Evolutionary conservation across 176 grass and related monocot species (phyloP).

Genomic region (Pharus latifolius): DNA sequence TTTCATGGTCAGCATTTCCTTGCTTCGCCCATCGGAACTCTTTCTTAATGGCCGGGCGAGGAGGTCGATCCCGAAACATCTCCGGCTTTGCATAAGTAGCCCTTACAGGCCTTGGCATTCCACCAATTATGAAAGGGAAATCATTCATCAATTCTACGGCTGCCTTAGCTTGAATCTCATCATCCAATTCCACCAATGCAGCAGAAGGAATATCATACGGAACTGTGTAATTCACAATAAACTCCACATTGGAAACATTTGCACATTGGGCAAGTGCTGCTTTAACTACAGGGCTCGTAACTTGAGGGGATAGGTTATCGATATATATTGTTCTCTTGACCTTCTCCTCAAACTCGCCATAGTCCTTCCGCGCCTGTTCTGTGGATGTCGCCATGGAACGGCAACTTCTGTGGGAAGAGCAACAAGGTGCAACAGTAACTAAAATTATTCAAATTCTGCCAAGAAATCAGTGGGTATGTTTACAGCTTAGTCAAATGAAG

Average conservation of each 20-base stretch:
- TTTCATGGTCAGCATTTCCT: slow-evolving; percentile 22
- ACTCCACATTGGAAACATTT: slow-evolving; percentile 33
- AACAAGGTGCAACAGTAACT: background rate
- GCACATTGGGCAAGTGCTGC: slow-evolving; percentile 52
- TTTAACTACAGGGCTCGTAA: slow-evolving; percentile 31
- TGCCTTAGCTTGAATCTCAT: slow-evolving; percentile 21
- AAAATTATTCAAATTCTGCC: no score
- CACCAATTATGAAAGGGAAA: slow-evolving; percentile 57
- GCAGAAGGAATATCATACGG: slow-evolving; percentile 32
- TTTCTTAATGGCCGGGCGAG: slow-evolving; percentile 26
- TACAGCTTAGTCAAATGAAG: no score
- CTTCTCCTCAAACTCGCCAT: slow-evolving; percentile 41
- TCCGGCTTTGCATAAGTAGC: slow-evolving; percentile 14
- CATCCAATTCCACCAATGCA: slow-evolving; percentile 30
- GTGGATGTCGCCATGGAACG: slow-evolving; percentile 11
- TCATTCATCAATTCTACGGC: slow-evolving; percentile 26
- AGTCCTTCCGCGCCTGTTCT: slow-evolving; percentile 22
- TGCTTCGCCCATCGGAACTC: slow-evolving; percentile 26
- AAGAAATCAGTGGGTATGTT: no score
- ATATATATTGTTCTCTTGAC: slow-evolving; percentile 41
- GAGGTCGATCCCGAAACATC: slow-evolving; percentile 38
- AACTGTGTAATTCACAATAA: slow-evolving; percentile 53
- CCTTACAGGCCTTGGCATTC: slow-evolving; percentile 53
- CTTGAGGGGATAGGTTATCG: slow-evolving; percentile 47
- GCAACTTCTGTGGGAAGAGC: background rate